phyloP scores from a whole-genome alignment of 2,329 filamentous ascomycete genomes.

The Sclerotinia trifoliorum region DNA sequence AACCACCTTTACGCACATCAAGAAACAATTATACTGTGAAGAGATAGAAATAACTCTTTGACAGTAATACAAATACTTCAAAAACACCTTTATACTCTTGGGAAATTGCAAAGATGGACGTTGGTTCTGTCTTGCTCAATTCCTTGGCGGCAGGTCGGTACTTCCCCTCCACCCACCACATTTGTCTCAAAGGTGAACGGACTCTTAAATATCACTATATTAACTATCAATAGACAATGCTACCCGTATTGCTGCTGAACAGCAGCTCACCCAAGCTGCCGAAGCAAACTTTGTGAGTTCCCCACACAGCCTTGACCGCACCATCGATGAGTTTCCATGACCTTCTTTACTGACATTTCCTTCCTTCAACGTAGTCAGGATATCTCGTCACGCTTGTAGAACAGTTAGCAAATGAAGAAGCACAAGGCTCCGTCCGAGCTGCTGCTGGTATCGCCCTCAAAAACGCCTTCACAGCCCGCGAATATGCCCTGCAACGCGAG shows the following conservation, averaged over 20 bases:
- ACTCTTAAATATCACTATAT: conserved; percentile 26
- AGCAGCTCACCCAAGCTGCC: conserved; percentile 88
- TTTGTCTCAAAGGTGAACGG: not conserved
- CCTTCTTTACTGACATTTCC: conserved; percentile 24
- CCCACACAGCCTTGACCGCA: conserved; percentile 36
- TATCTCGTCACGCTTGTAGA: conserved; percentile 92
- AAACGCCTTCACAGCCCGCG: conserved; percentile 95
- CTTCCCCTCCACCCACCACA: conserved; percentile 24
- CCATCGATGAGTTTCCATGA: conserved; percentile 26
- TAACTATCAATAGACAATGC: conserved; percentile 68
- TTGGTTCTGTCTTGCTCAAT: conserved; percentile 96
- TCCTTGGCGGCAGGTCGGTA: conserved; percentile 88
- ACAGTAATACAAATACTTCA: not conserved
- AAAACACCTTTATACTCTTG: not conserved
- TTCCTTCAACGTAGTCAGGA: conserved; percentile 61
- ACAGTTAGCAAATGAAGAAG: conserved; percentile 88
- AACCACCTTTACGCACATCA: conserved; percentile 15
- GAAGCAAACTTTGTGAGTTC: conserved; percentile 87
- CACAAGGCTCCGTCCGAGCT: conserved; percentile 79
- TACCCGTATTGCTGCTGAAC: conserved; percentile 86
- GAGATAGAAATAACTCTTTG: not conserved
- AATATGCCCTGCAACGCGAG: conserved; percentile 80
- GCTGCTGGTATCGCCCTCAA: conserved; percentile 96
- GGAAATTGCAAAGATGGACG: conserved; percentile 69
- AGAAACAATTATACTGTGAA: not conserved